Evolutionary conservation across 2,329 filamentous ascomycete species (phyloP).

Genomic region (Verticillium isaacii): DNA sequence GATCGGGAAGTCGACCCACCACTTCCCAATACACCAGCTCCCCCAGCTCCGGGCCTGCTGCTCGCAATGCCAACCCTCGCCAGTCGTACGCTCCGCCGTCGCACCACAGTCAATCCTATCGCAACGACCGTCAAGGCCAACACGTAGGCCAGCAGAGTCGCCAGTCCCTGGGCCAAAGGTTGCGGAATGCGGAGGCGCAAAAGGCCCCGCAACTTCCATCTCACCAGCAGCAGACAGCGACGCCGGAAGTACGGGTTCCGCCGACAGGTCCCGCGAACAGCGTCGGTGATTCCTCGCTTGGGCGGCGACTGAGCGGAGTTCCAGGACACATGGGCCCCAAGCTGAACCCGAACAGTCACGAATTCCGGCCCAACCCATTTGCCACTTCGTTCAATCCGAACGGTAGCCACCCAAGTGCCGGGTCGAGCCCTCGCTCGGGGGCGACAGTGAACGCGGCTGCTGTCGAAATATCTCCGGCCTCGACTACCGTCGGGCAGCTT

Average conservation of each 20-base stretch:
- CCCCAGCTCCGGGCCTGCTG: conserved; percentile 9
- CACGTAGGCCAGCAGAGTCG: conserved; percentile 35
- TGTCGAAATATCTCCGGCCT: conserved; percentile 19
- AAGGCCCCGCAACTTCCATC: conserved; percentile 37
- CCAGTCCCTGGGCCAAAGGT: conserved; percentile 41
- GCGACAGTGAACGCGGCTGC: conserved; percentile 46
- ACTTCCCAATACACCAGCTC: conserved; percentile 3
- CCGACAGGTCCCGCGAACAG: conserved; percentile 67
- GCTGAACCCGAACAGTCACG: conserved; percentile 62
- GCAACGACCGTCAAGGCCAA: conserved; percentile 40
- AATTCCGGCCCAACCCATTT: conserved; percentile 82
- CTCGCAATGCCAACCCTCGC: conserved; percentile 44
- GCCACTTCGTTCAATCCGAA: conserved; percentile 78
- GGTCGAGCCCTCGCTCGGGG: conserved; percentile 66
- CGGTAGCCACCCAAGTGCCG: conserved; percentile 54
- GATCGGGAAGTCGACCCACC: conserved; percentile 25
- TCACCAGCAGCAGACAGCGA: conserved; percentile 35
- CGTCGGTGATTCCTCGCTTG: conserved; percentile 42
- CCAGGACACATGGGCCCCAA: conserved; percentile 48
- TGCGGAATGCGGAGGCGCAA: conserved; percentile 48
- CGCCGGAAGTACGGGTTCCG: conserved; percentile 63
- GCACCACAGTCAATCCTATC: conserved; percentile 42
- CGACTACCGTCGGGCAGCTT: conserved; percentile 38
- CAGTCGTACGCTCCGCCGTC: conserved; percentile 41
- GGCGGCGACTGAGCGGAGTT: conserved; percentile 48